These are phyloP conservation scores for Priceomyces carsonii DNA, from an alignment of 805 yeast genomes.

Conservation along the genomic window DNA sequence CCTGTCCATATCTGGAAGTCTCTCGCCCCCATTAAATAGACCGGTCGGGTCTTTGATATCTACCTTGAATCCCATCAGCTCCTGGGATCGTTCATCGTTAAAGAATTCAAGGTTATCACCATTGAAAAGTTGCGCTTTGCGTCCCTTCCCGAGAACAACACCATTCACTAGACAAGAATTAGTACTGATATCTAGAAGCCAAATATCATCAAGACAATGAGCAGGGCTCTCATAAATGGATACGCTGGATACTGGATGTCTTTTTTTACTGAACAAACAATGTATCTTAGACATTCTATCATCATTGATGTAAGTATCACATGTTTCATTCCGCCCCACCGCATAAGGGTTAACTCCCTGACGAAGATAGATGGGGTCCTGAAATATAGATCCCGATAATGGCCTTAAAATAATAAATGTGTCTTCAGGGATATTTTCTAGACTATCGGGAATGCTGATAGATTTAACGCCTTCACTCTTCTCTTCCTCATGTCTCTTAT, in stretches of 20 bases:
- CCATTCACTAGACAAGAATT: constrained; percentile 77
- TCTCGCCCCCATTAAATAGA: constrained; percentile 52
- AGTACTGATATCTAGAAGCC: constrained; percentile 79
- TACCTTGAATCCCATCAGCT: constrained; percentile 55
- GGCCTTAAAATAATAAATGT: constrained; percentile 65
- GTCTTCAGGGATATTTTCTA: constrained; percentile 46
- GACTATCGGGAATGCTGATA: constrained; percentile 2
- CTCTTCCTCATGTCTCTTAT: neutral
- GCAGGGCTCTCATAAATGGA: constrained; percentile 68
- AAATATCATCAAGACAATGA: constrained; percentile 68
- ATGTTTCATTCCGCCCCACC: constrained; percentile 70
- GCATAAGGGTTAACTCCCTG: constrained; percentile 68
- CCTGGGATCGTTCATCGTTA: constrained; percentile 54
- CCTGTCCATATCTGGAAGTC: constrained; percentile 12
- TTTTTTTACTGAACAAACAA: constrained; percentile 63
- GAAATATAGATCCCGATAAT: constrained; percentile 43
- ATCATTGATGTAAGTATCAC: constrained; percentile 65
- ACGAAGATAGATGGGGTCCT: constrained; percentile 54
- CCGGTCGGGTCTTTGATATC: constrained; percentile 63
- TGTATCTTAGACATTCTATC: constrained; percentile 82
- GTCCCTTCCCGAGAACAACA: constrained; percentile 56
- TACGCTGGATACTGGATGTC: constrained; percentile 57
- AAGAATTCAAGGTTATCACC: constrained; percentile 70
- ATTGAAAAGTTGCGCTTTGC: constrained; percentile 59
- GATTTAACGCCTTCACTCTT: neutral